Percentiles rank a stretch among this genome's conserved stretches.
These are phyloP conservation scores for Geotrichum carabidarum DNA, from an alignment of 1,139 yeast species.

Conservation along the genomic window DNA sequence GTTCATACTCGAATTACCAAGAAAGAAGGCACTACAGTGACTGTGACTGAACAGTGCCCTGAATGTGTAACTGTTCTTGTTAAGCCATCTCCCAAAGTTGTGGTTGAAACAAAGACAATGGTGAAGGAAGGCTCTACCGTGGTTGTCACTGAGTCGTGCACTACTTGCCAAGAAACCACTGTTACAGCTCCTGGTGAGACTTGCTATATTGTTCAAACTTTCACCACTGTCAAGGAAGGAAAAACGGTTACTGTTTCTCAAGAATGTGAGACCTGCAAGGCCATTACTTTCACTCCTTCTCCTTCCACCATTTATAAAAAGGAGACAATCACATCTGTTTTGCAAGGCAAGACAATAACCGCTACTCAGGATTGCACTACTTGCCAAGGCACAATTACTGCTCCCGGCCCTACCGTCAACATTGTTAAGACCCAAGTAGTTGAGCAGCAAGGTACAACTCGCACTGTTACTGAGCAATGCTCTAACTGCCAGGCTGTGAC, in stretches of 20 bases:
- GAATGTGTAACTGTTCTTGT: slow-evolving; percentile 3
- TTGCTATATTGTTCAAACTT: slow-evolving; percentile 12
- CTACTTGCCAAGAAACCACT: background rate
- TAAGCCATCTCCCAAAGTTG: slow-evolving; percentile 1
- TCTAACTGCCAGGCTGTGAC: slow-evolving; percentile 15
- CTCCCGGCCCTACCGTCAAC: slow-evolving; percentile 8
- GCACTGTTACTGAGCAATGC: slow-evolving; percentile 10
- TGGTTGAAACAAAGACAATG: background rate
- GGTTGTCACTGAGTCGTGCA: background rate
- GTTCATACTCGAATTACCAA: slow-evolving; percentile 1
- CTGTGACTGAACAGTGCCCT: background rate
- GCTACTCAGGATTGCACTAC: slow-evolving; percentile 12
- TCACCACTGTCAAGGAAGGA: slow-evolving; percentile 8
- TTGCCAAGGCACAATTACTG: slow-evolving; percentile 8
- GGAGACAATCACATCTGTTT: slow-evolving; percentile 8
- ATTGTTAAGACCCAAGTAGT: slow-evolving; percentile 12
- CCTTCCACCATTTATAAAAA: slow-evolving; percentile 5
- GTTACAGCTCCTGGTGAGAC: slow-evolving; percentile 6
- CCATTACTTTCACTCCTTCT: slow-evolving; percentile 8
- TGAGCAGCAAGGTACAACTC: slow-evolving; percentile 9
- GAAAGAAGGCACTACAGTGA: background rate
- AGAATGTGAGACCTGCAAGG: slow-evolving; percentile 11
- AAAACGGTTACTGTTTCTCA: slow-evolving; percentile 8
- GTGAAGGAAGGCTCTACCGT: slow-evolving; percentile 1
- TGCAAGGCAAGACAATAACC: slow-evolving; percentile 8